These are phyloP conservation scores for Thalassiosira livingstoniorum DNA, from an alignment of 352 stramenopile species.

Conservation along the genomic window DNA sequence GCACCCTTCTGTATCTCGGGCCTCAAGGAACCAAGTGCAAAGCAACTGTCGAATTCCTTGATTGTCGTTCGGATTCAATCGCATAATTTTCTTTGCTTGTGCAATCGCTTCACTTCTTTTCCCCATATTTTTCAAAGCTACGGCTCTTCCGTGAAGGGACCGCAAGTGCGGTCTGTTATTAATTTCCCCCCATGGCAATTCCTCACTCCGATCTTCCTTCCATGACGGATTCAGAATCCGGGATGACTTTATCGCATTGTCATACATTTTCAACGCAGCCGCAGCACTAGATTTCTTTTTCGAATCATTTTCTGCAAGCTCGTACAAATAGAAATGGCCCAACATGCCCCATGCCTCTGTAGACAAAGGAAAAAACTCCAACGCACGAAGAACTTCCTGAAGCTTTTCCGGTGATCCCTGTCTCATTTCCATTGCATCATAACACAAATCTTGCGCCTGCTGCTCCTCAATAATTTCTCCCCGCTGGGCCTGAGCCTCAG, in stretches of 20 bases:
- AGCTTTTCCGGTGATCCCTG: constrained; percentile 19
- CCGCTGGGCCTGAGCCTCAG: constrained; percentile 13
- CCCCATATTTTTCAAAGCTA: constrained; percentile 18
- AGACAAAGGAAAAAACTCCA: constrained; percentile 16
- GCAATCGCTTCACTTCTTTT: constrained; percentile 33
- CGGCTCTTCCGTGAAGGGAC: constrained; percentile 8
- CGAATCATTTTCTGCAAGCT: background rate
- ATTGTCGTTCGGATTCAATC: constrained; percentile 20
- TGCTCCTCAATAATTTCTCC: constrained; percentile 21
- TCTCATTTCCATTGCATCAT: constrained; percentile 19
- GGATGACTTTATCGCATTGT: constrained; percentile 28
- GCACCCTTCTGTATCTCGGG: constrained; percentile 22
- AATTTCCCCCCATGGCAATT: constrained; percentile 13
- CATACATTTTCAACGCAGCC: constrained; percentile 18
- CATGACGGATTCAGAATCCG: constrained; percentile 35
- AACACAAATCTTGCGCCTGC: constrained; percentile 10
- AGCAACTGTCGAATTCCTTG: constrained; percentile 14
- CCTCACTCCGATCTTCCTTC: constrained; percentile 24
- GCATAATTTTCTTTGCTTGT: constrained; percentile 26
- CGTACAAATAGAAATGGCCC: constrained; percentile 24
- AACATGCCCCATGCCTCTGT: constrained; percentile 34
- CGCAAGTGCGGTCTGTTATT: constrained; percentile 27
- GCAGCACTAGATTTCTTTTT: background rate
- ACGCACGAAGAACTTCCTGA: background rate
- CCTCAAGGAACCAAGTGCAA: constrained; percentile 39